These are phyloP conservation scores for Skeletonema costatum DNA, from an alignment of 108 stramenopile genomes.

Conservation along the genomic window DNA sequence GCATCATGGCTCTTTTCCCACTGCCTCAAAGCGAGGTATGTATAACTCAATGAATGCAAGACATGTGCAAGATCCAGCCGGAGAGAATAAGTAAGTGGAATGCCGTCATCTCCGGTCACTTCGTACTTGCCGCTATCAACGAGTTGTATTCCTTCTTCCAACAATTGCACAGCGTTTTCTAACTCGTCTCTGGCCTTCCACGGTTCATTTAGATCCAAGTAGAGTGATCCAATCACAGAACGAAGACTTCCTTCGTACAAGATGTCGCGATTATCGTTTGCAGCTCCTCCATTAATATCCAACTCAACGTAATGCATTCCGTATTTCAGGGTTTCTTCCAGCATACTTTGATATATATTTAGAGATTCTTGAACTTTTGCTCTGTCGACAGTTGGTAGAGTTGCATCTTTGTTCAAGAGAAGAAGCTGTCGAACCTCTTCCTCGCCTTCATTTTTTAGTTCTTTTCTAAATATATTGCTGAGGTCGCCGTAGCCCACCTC, in stretches of 20 bases:
- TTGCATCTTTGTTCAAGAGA: not conserved
- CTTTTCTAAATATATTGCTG: not conserved
- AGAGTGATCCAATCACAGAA: conserved; percentile 5
- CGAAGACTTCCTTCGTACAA: conserved; percentile 15
- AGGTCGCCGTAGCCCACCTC: not conserved
- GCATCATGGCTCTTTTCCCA: conserved; percentile 9
- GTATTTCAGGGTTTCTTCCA: not conserved
- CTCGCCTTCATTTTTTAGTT: not conserved
- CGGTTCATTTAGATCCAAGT: not conserved
- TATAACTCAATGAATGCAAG: conserved; percentile 10
- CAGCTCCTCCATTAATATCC: conserved; percentile 3
- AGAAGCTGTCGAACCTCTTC: conserved; percentile 1
- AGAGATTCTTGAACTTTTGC: not conserved
- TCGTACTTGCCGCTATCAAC: not conserved
- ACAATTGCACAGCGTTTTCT: not conserved
- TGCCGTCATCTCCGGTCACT: not conserved
- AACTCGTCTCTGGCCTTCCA: conserved; percentile 9
- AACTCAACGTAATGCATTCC: not conserved
- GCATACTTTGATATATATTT: conserved; percentile 12
- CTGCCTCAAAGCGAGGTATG: conserved; percentile 15
- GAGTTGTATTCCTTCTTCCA: not conserved
- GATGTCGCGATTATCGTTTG: not conserved
- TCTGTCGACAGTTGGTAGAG: not conserved
- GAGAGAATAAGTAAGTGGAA: not conserved
- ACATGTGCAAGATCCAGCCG: conserved; percentile 18